Conservation (phyloP, 495 filamentous ascomycete genomes). For the Friedmanniomyces endolithicus region DNA sequence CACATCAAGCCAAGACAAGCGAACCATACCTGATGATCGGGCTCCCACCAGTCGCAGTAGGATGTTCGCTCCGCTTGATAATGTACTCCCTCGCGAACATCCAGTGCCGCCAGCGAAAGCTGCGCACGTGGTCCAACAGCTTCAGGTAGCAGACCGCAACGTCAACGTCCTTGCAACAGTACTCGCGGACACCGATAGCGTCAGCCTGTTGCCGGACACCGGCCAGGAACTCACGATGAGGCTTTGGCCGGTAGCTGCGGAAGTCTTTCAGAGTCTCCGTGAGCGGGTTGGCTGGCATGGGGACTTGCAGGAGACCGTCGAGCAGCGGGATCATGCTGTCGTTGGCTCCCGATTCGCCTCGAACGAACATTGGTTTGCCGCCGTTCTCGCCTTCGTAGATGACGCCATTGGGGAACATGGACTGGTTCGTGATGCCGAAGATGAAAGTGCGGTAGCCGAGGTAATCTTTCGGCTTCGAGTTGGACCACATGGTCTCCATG, state of each 20-base stretch:
- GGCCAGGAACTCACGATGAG: constrained; percentile 71
- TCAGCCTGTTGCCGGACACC: constrained; percentile 48
- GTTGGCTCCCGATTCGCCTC: constrained; percentile 82
- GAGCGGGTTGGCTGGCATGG: constrained; percentile 72
- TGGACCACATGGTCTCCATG: constrained; percentile 64
- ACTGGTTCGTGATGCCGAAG: constrained; percentile 78
- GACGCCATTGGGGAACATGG: constrained; percentile 85
- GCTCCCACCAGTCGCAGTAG: constrained; percentile 80
- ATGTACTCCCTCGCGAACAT: constrained; percentile 92
- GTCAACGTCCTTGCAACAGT: constrained; percentile 42
- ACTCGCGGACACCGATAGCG: constrained; percentile 46
- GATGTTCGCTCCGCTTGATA: constrained; percentile 65
- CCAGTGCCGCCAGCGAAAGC: constrained; percentile 91
- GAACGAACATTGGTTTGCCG: constrained; percentile 45
- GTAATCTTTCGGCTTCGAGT: constrained; percentile 66
- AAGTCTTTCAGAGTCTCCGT: constrained; percentile 79
- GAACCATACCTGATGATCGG: constrained; percentile 50
- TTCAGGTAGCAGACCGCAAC: constrained; percentile 55
- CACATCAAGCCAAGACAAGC: background rate
- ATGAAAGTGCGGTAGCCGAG: constrained; percentile 84
- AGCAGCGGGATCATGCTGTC: constrained; percentile 79
- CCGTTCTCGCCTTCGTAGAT: constrained; percentile 72
- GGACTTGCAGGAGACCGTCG: constrained; percentile 67
- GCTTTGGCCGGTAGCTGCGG: constrained; percentile 68
- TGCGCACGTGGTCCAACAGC: constrained; percentile 69